phyloP scores from a whole-genome alignment of 192 early-diverging fungal species.

The Coemansia sp. region DNA sequence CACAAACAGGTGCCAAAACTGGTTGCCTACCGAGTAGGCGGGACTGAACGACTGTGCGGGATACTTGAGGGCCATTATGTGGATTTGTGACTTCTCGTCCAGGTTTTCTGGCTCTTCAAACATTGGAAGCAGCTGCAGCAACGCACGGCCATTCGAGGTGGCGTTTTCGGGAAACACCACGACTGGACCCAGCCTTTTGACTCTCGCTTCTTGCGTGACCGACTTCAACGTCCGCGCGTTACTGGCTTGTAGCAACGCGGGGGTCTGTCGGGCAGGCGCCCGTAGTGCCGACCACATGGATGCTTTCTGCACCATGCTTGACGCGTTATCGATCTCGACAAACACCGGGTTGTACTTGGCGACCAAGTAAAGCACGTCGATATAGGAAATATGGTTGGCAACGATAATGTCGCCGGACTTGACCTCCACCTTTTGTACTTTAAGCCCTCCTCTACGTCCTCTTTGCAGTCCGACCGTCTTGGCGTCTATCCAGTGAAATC shows the following conservation, averaged over 20 bases:
- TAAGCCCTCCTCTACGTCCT: slow-evolving; percentile 52
- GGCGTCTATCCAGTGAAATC: slow-evolving; percentile 72
- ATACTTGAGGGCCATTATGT: slow-evolving; percentile 53
- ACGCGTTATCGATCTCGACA: slow-evolving; percentile 48
- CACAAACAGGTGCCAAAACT: slow-evolving; percentile 57
- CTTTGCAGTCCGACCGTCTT: slow-evolving; percentile 63
- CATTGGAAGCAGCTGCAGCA: slow-evolving; percentile 72
- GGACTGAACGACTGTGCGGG: slow-evolving; percentile 32
- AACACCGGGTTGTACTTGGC: slow-evolving; percentile 59
- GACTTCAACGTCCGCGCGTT: slow-evolving; percentile 22
- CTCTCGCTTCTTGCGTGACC: slow-evolving; percentile 36
- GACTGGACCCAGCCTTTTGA: slow-evolving; percentile 20
- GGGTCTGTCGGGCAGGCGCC: slow-evolving; percentile 26
- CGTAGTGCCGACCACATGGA: slow-evolving; percentile 33
- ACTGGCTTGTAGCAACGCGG: slow-evolving; percentile 32
- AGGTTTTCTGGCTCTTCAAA: slow-evolving; percentile 61
- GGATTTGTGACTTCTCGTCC: slow-evolving; percentile 59
- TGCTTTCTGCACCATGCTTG: slow-evolving; percentile 23
- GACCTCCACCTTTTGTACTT: background rate
- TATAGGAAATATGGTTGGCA: slow-evolving; percentile 79
- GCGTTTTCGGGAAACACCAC: slow-evolving; percentile 60
- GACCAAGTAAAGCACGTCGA: slow-evolving; percentile 75
- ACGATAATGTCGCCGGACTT: slow-evolving; percentile 73
- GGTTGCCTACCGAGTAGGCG: slow-evolving; percentile 54
- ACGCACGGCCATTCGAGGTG: slow-evolving; percentile 81